Evolutionary conservation across 345 rosid genomes (phyloP).

Genomic region (Citropsis articulata): DNA sequence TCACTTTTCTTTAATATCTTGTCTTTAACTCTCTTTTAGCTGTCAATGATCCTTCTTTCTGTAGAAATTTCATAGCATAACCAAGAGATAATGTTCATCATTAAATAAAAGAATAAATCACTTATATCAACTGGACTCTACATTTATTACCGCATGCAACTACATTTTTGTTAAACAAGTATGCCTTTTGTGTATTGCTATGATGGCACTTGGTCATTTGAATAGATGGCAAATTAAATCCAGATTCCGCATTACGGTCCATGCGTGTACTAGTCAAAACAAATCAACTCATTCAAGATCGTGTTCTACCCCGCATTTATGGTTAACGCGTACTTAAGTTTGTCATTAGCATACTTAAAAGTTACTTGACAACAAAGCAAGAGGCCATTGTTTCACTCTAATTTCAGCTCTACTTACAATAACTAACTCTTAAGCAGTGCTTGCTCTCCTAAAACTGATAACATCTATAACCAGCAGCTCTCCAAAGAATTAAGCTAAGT

Average conservation of each 20-base stretch:
- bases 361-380: background rate
- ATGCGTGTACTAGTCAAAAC: too few relatives aligned
- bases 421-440: background rate
- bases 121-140: background rate
- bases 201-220: background rate
- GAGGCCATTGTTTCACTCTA: background rate
- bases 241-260: background rate
- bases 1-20: background rate
- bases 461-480: background rate
- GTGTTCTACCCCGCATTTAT: too few relatives aligned
- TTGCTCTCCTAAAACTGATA: background rate
- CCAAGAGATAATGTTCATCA: background rate
- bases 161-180: too few relatives aligned
- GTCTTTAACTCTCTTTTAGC: background rate
- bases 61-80: background rate
- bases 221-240: background rate
- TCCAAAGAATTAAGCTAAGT: too few relatives aligned
- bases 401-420: background rate
- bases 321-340: too few relatives aligned
- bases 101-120: background rate
- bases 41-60: background rate
- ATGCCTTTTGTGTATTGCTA: too few relatives aligned
- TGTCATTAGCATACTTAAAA: too few relatives aligned
- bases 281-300: too few relatives aligned
- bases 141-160: background rate